Conservation (phyloP, 2,329 filamentous ascomycete genomes). For the Neonectria sp. region DNA sequence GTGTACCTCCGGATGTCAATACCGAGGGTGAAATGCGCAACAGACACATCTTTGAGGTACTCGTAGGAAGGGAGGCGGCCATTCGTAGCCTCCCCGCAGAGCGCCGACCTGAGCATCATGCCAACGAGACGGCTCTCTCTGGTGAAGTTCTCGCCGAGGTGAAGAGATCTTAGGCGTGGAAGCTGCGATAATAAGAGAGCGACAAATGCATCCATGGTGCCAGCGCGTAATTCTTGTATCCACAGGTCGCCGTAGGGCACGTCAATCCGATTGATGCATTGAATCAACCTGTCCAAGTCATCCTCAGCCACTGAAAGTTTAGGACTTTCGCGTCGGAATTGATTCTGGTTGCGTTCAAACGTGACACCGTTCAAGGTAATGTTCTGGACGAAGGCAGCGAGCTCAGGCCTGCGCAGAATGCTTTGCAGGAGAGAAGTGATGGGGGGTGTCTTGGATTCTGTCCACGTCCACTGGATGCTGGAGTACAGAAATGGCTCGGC, state of each 20-base stretch:
- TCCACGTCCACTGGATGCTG: background rate
- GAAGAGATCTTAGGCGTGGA: background rate
- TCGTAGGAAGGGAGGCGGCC: background rate
- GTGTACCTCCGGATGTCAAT: background rate
- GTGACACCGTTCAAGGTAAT: background rate
- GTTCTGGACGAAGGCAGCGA: background rate
- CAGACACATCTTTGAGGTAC: background rate
- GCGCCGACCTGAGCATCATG: background rate
- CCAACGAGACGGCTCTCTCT: background rate
- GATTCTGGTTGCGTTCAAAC: background rate
- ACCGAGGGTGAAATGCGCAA: background rate
- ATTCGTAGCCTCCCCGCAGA: background rate
- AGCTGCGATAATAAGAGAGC: background rate
- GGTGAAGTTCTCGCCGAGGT: background rate
- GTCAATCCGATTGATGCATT: background rate
- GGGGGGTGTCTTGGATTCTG: background rate
- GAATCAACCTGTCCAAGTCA: background rate
- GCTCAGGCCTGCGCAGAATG: background rate
- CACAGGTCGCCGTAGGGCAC: background rate
- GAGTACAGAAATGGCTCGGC: slow-evolving; percentile 4
- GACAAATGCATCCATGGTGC: background rate
- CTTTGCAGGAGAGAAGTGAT: background rate
- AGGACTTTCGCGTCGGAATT: background rate
- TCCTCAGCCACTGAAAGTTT: background rate
- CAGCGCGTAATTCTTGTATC: background rate